Base-by-base conservation (phyloP, 192 early-diverging fungal genomes). In the Rhizophagus prolifer region DNA sequence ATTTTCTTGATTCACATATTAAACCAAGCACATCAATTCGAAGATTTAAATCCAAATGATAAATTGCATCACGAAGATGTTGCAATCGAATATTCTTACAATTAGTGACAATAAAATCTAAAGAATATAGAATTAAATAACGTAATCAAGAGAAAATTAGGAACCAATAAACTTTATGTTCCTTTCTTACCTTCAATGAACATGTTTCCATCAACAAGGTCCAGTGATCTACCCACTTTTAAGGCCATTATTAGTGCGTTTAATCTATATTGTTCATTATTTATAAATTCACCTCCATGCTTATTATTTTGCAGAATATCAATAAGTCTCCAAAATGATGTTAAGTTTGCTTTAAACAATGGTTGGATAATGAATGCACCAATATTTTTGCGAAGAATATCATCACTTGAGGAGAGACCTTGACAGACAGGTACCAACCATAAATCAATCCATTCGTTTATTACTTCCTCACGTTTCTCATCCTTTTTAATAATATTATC, bases 11-110 rank as follows among this genome's bases (percentile, higher is more conserved):
- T 72, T 95, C 95, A 77, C 94, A 95, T 10, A 97, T 81, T 10
- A 97, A 85, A 5, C 92, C 92, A 23, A 95, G 78, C 4, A 91
- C 91, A 66, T 97, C 94, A 12, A 89, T 86, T 5, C 95, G 90
- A 44, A 95, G 86, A 28, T 90, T 87, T 60, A 79, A 75, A 70
- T 95, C 94, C 1, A 86, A 86, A 78, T 95, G 93, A 59, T 87
- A 84, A 63, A 94, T 90, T 2, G 94, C 91, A 9, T 84, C 79
- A 41, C 83, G 80, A 25, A 96, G 82, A 67, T 79, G 65, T 3
- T 84, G 80, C 28, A 85, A 73, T 9, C 81, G 74, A 10, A 89
- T 86, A n/a, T 80, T 82, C 26, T 66, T 68, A 41, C 72, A 41
- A 28, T 68, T 44, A n/a, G 46, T 60, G 61, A 34, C 36, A 25